Base-by-base conservation (phyloP, 164 flowering plant species). In the Taxillus chinensis region DNA sequence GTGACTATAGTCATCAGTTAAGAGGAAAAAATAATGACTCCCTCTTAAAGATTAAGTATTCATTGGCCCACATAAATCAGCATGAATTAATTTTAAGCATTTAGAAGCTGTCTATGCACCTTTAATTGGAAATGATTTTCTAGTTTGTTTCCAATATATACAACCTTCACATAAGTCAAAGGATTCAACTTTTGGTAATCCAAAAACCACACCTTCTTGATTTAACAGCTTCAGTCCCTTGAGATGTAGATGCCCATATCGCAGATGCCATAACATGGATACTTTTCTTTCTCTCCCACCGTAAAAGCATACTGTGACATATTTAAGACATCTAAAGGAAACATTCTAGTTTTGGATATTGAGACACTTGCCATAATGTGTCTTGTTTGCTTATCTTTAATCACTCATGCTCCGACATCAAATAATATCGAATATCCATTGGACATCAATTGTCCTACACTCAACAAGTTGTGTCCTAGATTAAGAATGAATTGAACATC, bases 41-140 rank as follows among this genome's bases (percentile, higher is more conserved):
- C 69, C 67, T 39, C 64, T 51, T 45, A 56, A 9, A 6, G 72
- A 60, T 5, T 54, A 48, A 55, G 54, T 56, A 5, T 45, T 45
- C 64, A 66, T n/a, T 71, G 1, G 63, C 5, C 68, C 73, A 61
- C 57, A 70, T 14, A 70, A 41, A 41, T 70, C 67, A 57, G 15
- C 50, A 58, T 70, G 73, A 7, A 70, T 62, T 3, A 70, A 50
- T 37, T 70, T 57, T 8, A 69, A 60, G 17, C 40, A 14, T 5
- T 59, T 45, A 14, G 42, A 42, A n/a, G 63, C 68, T 40, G 65
- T 60, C 61, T 16, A 59, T 12, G 70, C 5, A 4, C 12, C 12
- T 14, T 17, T 53, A 14, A 53, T 53, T 4, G 27, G 15, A 53
- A 53, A 53, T 14, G 55, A 53, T 14, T 5, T 14, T 53, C 5